Evolutionary conservation across 352 stramenopile species (phyloP), one percentile per base, ranked within the genome.

Genomic region (Thalassiosira mediterranea): DNA sequence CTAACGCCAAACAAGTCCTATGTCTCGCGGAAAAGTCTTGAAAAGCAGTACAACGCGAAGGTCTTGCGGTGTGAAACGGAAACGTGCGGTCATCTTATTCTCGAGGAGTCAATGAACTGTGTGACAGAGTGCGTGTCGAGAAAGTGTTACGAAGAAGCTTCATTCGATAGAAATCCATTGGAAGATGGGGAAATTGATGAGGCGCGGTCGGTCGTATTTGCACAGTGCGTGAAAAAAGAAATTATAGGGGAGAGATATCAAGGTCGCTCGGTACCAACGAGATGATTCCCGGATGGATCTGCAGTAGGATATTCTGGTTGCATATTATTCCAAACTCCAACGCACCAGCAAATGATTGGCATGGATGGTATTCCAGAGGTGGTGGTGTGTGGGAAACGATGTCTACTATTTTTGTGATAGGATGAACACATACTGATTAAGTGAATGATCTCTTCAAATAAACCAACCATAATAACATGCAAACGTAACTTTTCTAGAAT

Each of bases 31-130:
- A 13, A 37, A 67, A 67, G 66, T 19, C 44, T 67, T 38, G 66
- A 69, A 46, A 69, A 69, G 32, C 31, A 32, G 56, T 76, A 63
- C 57, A 67, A 63, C 46, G 7, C 54, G 26, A 56, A 28, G 38
- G 37, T 63, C 13, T 44, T 67, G 23, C 28, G 38, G 29, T 54
- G 54, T 23, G 54, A 76, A 32, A 63, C 25, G 19, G 11, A 10
- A 1, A 19, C 49, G n/a, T 63, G 66, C 46, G 66, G 54, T 1
- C 10, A 72, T 44, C 47, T 49, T 13, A 76, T 67, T 53, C 15
- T 75, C n/a, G 65, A 75, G 26, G 66, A 69, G 29, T 69, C 66
- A 17, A 76, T 69, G 40, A 69, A 76, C 19, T 76, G 66, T 31
- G 66, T 76, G 3, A 69, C 66, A 17, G 21, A 69, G 26, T 76